Percentiles rank a stretch among this genome's conserved stretches.
These are phyloP conservation scores for Helenozyma baotianmanensis DNA, from an alignment of 805 yeast species.

Conservation along the genomic window DNA sequence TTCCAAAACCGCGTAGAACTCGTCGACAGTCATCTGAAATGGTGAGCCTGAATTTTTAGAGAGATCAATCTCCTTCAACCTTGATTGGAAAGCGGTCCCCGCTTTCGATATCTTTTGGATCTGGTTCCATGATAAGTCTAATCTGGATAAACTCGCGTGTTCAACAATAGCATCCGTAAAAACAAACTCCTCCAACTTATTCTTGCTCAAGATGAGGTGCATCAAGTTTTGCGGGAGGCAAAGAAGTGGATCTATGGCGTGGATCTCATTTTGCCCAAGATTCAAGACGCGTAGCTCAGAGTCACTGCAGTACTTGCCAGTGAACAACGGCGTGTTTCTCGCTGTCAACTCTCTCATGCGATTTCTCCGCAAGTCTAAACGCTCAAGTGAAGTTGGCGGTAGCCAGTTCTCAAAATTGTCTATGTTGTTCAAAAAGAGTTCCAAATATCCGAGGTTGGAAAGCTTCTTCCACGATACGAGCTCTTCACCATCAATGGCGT, in stretches of 20 bases:
- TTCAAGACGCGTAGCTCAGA: conserved; percentile 4
- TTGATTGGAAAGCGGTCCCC: conserved; percentile 3
- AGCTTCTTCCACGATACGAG: conserved; percentile 22
- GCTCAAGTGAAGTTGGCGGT: conserved; percentile 13
- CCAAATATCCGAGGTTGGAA: conserved; percentile 18
- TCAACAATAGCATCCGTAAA: conserved; percentile 8
- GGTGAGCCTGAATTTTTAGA: conserved; percentile 14
- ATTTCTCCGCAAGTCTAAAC: conserved; percentile 12
- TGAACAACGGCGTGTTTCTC: conserved; percentile 11
- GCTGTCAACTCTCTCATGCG: conserved; percentile 9
- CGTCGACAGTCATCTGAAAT: conserved; percentile 12
- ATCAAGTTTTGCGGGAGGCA: conserved; percentile 12
- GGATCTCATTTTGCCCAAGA: conserved; percentile 15
- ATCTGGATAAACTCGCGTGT: conserved; percentile 8
- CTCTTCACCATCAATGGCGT: conserved; percentile 1
- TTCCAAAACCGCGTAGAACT: conserved; percentile 23
- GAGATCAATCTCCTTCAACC: conserved; percentile 16
- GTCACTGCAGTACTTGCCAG: background rate
- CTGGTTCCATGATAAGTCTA: conserved; percentile 11
- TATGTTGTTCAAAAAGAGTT: conserved; percentile 20
- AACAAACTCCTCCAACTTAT: conserved; percentile 13
- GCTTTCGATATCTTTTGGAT: conserved; percentile 9
- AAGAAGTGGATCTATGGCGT: conserved; percentile 6
- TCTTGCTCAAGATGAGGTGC: conserved; percentile 15
- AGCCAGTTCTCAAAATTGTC: conserved; percentile 16